Conservation (phyloP, 495 filamentous ascomycete species). For the Neurospora sp. region DNA sequence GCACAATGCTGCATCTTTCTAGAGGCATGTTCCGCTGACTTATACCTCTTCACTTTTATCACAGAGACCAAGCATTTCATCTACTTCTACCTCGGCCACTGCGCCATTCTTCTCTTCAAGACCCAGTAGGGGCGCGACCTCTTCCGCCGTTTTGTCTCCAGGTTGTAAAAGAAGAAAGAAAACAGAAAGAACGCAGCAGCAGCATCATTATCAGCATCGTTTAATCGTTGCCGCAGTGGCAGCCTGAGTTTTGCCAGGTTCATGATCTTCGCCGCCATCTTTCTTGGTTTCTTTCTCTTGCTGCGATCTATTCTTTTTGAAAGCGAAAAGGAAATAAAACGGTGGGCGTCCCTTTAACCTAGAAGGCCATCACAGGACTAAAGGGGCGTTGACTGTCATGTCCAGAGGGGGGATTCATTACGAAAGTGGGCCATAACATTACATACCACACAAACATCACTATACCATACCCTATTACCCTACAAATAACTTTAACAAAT, state of each 20-base stretch:
- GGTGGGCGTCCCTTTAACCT: background rate
- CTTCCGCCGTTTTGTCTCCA: slow-evolving; percentile 17
- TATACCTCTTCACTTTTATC: background rate
- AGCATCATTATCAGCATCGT: background rate
- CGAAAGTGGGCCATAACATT: background rate
- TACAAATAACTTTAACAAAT: background rate
- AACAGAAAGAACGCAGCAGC: background rate
- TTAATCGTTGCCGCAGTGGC: background rate
- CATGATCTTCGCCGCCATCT: background rate
- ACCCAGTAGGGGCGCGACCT: slow-evolving; percentile 58
- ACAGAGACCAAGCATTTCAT: slow-evolving; percentile 99
- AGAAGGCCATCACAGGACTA: background rate
- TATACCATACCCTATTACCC: background rate
- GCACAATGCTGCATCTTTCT: background rate
- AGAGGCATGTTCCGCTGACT: background rate
- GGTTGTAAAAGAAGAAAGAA: slow-evolving; percentile 6
- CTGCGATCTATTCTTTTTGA: background rate
- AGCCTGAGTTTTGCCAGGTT: background rate
- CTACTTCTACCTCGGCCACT: slow-evolving; percentile 99
- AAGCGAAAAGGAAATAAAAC: background rate
- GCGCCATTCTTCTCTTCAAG: slow-evolving; percentile 97
- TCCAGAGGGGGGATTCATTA: background rate
- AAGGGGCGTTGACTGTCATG: background rate
- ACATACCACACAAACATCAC: background rate
- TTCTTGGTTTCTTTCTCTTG: too few relatives aligned